Evolutionary conservation across 164 flowering plant genomes (phyloP).

Genomic region (Berberis thunbergii): DNA sequence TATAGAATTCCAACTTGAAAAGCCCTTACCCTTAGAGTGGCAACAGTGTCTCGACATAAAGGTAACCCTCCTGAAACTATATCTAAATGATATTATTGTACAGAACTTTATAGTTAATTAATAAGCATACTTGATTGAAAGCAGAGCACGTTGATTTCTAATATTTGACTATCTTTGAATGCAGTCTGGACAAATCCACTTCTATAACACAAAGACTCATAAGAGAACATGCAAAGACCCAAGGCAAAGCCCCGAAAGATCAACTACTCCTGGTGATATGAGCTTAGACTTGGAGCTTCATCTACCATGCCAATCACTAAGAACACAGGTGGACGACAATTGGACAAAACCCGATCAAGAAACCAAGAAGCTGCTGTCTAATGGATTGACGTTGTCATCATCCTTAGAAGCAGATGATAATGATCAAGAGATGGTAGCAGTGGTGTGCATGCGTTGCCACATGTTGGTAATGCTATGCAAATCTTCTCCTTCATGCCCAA

Average conservation of each 20-base stretch:
- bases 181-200: slow-evolving; percentile 77
- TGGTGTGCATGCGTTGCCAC: slow-evolving; percentile 73
- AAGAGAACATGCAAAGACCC: slow-evolving; percentile 58
- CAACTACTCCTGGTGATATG: slow-evolving; percentile 23
- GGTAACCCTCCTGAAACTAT: slow-evolving; percentile 26
- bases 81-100: neutral
- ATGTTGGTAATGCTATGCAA: slow-evolving; percentile 85
- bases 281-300: slow-evolving; percentile 80
- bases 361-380: neutral
- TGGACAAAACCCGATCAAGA: slow-evolving; percentile 1
- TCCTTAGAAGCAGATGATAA: slow-evolving; percentile 32
- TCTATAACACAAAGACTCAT: slow-evolving; percentile 62
- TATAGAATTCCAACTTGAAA: slow-evolving; percentile 45
- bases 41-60: slow-evolving; percentile 65
- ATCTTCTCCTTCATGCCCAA: slow-evolving; percentile 79
- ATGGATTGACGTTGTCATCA: slow-evolving; percentile 20
- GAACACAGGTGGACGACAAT: slow-evolving; percentile 7
- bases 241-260: slow-evolving; percentile 26
- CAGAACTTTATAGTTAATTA: neutral
- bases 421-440: slow-evolving; percentile 66
- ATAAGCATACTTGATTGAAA: neutral
- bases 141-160: neutral
- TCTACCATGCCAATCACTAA: slow-evolving; percentile 31
- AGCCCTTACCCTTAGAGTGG: slow-evolving; percentile 69
- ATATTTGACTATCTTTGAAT: neutral